phyloP scores from a whole-genome alignment of 2,329 filamentous ascomycete species.

The Exophiala xenobiotica region DNA sequence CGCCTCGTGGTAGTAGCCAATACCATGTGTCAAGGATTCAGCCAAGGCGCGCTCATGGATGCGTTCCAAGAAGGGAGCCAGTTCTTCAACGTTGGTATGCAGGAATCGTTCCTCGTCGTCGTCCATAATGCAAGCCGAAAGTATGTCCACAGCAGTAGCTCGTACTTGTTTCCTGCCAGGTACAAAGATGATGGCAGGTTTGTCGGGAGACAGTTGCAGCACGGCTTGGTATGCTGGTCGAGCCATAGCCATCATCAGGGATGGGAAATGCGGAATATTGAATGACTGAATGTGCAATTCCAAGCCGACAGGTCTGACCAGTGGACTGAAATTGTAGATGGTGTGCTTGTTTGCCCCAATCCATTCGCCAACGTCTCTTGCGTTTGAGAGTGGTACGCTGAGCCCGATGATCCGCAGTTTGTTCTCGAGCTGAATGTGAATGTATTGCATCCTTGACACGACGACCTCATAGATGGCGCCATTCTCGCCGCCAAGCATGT shows the following conservation, averaged over 20 bases:
- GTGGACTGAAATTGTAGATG: conserved; percentile 97
- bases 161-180: conserved; percentile 91
- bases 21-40: conserved; percentile 86
- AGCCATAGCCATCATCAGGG: conserved; percentile 97
- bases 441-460: conserved; percentile 97
- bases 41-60: conserved; percentile 84
- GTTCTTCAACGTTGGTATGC: conserved; percentile 76
- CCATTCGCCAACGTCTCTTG: conserved; percentile 94
- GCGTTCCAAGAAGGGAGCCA: conserved; percentile 75
- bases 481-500: conserved; percentile 81
- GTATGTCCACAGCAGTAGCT: conserved; percentile 78
- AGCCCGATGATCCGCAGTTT: conserved; percentile 84
- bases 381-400: conserved; percentile 89
- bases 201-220: conserved; percentile 80
- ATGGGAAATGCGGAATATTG: conserved; percentile 93
- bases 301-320: conserved; percentile 81
- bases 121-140: conserved; percentile 82
- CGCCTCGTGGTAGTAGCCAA: conserved; percentile 97
- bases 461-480: conserved; percentile 95
- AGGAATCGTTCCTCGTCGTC: conserved; percentile 94
- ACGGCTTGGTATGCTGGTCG: conserved; percentile 90
- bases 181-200: conserved; percentile 88
- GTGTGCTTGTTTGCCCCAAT: conserved; percentile 97
- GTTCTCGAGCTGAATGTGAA: conserved; percentile 81
- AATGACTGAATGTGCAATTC: conserved; percentile 96